Conservation (phyloP, 1,139 yeast species). For the Saccharomyces pastorianus region DNA sequence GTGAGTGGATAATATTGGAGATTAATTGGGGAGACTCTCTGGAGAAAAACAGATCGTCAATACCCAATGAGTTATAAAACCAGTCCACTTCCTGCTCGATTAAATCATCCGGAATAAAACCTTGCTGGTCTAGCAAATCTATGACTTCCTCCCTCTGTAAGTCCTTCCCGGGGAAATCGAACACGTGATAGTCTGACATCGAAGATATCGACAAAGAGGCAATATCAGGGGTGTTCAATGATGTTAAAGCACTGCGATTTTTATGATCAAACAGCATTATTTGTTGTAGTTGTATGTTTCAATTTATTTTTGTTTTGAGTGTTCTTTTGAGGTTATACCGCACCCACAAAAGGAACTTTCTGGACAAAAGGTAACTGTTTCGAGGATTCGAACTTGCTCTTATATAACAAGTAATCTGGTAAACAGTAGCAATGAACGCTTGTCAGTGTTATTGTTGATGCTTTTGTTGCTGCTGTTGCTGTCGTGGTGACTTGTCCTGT, state of each 20-base stretch:
- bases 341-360: too few relatives aligned
- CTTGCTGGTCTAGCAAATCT: slow-evolving; percentile 72
- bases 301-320: neutral
- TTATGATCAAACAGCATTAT: neutral
- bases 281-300: neutral
- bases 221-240: slow-evolving; percentile 30
- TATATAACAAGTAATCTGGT: neutral
- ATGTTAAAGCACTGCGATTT: slow-evolving; percentile 30
- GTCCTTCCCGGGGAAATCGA: slow-evolving; percentile 73
- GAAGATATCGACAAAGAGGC: slow-evolving; percentile 36
- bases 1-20: slow-evolving; percentile 68
- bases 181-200: slow-evolving; percentile 57
- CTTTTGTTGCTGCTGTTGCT: neutral
- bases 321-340: neutral
- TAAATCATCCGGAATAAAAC: slow-evolving; percentile 80
- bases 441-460: neutral
- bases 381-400: neutral
- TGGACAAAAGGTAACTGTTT: too few relatives aligned
- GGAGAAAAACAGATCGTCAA: slow-evolving; percentile 87
- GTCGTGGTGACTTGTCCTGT: neutral
- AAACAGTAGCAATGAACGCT: neutral
- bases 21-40: slow-evolving; percentile 76
- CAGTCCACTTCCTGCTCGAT: slow-evolving; percentile 83
- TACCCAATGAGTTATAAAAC: slow-evolving; percentile 83
- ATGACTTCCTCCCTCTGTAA: slow-evolving; percentile 75